A percentile compares a stretch with the other conserved stretches of the same genome.
phyloP scores from a whole-genome alignment of 768 basidiomycete species.

The Mycena maculata region DNA sequence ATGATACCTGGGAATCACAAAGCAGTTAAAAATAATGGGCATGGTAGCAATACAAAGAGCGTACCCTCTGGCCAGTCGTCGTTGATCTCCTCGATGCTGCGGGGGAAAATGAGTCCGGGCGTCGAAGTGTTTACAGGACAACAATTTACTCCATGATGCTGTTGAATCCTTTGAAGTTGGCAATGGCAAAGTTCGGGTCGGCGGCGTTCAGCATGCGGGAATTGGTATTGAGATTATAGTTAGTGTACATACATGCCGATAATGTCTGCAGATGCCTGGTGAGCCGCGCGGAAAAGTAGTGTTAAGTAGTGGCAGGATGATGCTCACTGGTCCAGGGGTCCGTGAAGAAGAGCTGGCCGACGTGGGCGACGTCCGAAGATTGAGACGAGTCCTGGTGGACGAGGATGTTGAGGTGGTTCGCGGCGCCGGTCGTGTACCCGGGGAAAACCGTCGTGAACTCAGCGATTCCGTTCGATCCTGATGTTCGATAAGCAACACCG shows the following conservation, averaged over 20 bases:
- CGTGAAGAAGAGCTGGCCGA: conserved; percentile 55
- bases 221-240: conserved; percentile 48
- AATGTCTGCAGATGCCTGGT: conserved; percentile 21
- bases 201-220: conserved; percentile 43
- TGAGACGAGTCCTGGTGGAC: conserved; percentile 46
- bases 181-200: conserved; percentile 43
- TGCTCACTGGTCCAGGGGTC: conserved; percentile 45
- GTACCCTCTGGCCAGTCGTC: conserved; percentile 46
- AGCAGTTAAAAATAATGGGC: neutral
- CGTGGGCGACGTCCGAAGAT: conserved; percentile 43
- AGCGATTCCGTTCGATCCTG: conserved; percentile 48
- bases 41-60: neutral
- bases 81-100: conserved; percentile 40
- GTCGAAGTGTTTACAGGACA: neutral
- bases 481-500: neutral
- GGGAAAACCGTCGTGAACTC: conserved; percentile 54
- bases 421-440: conserved; percentile 48
- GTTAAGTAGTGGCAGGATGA: neutral
- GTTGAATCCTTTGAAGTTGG: conserved; percentile 41
- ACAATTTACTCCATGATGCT: conserved; percentile 44
- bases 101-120: neutral
- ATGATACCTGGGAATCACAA: conserved; percentile 15
- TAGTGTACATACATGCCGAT: conserved; percentile 41
- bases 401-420: conserved; percentile 52
- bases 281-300: too few species aligned